Evolutionary conservation across 805 yeast species (phyloP).

Genomic region (Nakazawaea peltata): DNA sequence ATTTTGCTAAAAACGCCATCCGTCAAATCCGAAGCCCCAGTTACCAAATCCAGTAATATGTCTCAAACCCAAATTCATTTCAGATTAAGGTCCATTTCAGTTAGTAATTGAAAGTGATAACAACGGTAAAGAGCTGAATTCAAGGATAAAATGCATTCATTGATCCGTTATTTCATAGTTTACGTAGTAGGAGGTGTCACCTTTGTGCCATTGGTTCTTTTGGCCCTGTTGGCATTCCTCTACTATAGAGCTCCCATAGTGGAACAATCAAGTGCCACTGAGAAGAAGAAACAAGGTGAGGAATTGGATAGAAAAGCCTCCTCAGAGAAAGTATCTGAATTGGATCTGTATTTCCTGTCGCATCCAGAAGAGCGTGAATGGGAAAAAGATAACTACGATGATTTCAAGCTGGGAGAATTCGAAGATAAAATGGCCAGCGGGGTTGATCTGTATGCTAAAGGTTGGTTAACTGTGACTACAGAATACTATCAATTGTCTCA

Average conservation of each 20-base stretch:
- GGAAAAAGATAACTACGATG: slow-evolving; percentile 28
- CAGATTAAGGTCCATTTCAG: no score
- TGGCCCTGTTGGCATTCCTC: slow-evolving; percentile 30
- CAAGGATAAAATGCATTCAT: background rate
- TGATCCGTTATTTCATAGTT: slow-evolving; percentile 25
- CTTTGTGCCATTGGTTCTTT: slow-evolving; percentile 52
- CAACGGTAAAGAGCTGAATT: no score
- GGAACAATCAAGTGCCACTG: no score
- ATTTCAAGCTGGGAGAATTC: slow-evolving; percentile 53
- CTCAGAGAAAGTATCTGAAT: no score
- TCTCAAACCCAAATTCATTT: no score
- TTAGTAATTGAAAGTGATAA: no score
- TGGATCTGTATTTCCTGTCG: slow-evolving; percentile 16
- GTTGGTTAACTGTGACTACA: slow-evolving; percentile 81
- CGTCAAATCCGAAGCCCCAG: no score
- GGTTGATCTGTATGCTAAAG: slow-evolving; percentile 53
- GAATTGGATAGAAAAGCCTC: no score
- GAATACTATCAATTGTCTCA: slow-evolving; percentile 56
- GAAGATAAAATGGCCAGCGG: slow-evolving; percentile 56
- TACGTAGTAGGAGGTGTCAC: slow-evolving; percentile 80
- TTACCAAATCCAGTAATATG: no score
- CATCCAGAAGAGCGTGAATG: slow-evolving; percentile 14
- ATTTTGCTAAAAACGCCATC: no score
- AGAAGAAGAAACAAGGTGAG: no score
- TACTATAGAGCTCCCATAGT: slow-evolving; percentile 22